Evolutionary conservation across 1,284 basidiomycete species (phyloP), one percentile per base, ranked within the genome.

Genomic region (Microstroma glucosiphilum): DNA sequence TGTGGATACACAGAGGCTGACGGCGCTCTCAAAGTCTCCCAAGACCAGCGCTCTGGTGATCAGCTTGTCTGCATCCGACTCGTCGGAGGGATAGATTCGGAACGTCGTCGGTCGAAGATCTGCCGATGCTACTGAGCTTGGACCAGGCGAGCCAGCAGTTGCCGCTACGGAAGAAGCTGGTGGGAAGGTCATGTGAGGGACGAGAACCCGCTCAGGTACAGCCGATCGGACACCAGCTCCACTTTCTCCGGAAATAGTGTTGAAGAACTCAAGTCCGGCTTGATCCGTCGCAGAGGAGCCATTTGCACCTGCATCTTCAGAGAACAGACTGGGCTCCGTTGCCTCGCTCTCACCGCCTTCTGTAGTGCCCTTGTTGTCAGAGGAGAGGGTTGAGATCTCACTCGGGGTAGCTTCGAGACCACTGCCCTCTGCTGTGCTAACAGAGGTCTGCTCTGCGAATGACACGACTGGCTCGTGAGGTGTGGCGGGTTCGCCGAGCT

Each of bases 1-100:
- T 0, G 88, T 86, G 0, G 91, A 90, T 15, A 98, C 84, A 79
- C 92, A 96, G 7, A 98, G 83, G 11, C 90, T 88, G 17, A 98
- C 94, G 1, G 94, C 94, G 21, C 88, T 90, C 69, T 88, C 85
- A 71, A 97, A 96, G 80, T 98, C 94, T 42, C 94, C 94, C 9
- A 97, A 83, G 1, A 98, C 91, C 40, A 97, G 83, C 0, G 94
- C 90, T 73, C 92, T 91, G 0, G 94, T 96, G 69, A 98, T 86
- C 30, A 97, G 84, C 37, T 87, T 84, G 76, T 97, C 93, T 0
- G 87, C 87, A 66, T 96, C 90, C 2, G 88, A 89, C 80, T 93
- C 91, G 58, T 92, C 90, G 6, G 83, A 77, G 0, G 93, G 92
- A 76, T 96, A 96, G 69, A 97, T 96, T 78, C 85, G 87, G 85